A percentile compares a stretch with the other conserved stretches of the same genome.
These are phyloP conservation scores for Tuber borchii DNA, from an alignment of 495 filamentous ascomycete genomes.

Conservation along the genomic window DNA sequence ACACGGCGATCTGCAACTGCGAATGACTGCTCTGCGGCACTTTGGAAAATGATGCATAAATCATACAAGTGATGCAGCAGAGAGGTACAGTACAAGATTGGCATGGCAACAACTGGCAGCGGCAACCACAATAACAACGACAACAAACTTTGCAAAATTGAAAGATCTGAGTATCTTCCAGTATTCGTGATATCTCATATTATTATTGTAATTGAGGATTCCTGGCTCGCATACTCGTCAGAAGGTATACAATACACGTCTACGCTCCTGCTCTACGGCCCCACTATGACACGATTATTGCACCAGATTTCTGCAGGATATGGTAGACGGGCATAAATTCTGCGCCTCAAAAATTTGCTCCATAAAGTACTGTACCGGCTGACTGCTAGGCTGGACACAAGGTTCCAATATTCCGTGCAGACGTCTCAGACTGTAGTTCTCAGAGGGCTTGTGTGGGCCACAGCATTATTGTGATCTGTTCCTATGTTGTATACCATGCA, in stretches of 20 bases:
- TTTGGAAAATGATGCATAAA: background rate
- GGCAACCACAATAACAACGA: background rate
- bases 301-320: background rate
- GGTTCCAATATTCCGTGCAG: background rate
- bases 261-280: background rate
- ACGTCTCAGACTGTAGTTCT: background rate
- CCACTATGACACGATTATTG: background rate
- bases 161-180: background rate
- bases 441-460: background rate
- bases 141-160: background rate
- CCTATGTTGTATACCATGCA: too few species aligned
- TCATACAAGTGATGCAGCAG: background rate
- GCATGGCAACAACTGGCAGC: background rate
- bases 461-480: background rate
- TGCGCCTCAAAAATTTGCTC: background rate
- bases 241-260: background rate
- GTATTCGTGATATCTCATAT: background rate
- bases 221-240: background rate
- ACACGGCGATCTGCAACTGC: background rate
- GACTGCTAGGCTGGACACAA: background rate
- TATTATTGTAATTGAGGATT: background rate
- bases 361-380: background rate
- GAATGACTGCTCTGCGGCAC: background rate
- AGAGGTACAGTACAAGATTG: background rate
- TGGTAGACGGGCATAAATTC: background rate